Evolutionary conservation across 352 stramenopile genomes (phyloP), one percentile per base, ranked within the genome.

Genomic region (Phytophthora europaea): DNA sequence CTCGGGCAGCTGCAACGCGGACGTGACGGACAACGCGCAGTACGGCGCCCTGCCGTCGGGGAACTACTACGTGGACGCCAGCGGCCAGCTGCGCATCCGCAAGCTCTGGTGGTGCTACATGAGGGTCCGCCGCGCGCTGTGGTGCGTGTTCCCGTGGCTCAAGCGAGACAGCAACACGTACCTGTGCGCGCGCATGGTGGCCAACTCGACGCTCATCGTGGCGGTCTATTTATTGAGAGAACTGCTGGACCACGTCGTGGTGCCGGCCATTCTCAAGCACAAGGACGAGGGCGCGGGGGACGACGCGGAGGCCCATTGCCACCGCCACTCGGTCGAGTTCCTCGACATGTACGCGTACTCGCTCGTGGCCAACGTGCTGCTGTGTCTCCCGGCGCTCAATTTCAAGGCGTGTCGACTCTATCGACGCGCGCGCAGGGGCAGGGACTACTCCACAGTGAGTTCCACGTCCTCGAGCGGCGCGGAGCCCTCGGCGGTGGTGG

Each of bases 141-240:
- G 75, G 61, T 76, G 78, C 48, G 45, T 95, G 4, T 61, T 94
- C 28, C 85, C 71, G 67, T 76, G 84, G 54, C 84, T 93, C 60
- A 89, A 91, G 57, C 70, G 75, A 59, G 87, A 94, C 71, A 87
- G 83, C 81, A 95, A 95, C 66, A 94, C 85, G 65, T 95, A 91
- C 40, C 70, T 94, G 56, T 87, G 87, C 61, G 80, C 84, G 1
- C 64, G 78, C 18, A 92, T 95, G 85, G 80, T 95, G 61, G 87
- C 83, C 65, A 93, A 93, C 65, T 92, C 87, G 67, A 69, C 79
- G 72, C 78, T 92, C 47, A 95, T 93, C 64, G 57, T 94, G 52
- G 65, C 74, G 9, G 66, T 83, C n/a, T 80, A 92, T 50, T 83
- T 89, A 36, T 22, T 92, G 0, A 67, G 87, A 20, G 48, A 92